phyloP scores from a whole-genome alignment of 1,284 basidiomycete genomes.

The Rhodofomes roseus region DNA sequence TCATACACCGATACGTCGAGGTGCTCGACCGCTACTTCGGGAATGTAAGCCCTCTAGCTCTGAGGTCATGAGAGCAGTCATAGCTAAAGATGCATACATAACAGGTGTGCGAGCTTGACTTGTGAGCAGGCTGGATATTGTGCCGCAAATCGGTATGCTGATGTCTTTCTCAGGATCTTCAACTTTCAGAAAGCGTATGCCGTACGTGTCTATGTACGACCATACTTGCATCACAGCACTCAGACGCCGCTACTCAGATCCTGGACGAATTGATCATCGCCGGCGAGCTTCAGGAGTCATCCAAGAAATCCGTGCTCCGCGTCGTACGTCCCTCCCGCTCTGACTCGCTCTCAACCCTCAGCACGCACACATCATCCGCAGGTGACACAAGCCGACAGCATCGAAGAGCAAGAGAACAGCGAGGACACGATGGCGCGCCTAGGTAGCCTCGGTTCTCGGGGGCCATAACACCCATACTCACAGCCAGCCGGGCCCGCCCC shows the following conservation, averaged over 20 bases:
- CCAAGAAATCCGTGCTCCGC: constrained; percentile 94
- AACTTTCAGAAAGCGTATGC: constrained; percentile 98
- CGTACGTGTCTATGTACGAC: constrained; percentile 40
- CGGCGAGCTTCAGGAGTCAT: constrained; percentile 97
- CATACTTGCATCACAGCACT: neutral
- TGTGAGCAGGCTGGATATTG: constrained; percentile 47
- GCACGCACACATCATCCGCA: constrained; percentile 25
- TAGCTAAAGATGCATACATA: constrained; percentile 10
- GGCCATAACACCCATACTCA: constrained; percentile 11
- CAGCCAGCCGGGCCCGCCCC: neutral
- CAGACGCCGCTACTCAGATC: constrained; percentile 50
- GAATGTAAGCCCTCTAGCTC: constrained; percentile 61
- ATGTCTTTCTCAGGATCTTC: constrained; percentile 70
- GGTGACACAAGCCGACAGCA: constrained; percentile 78
- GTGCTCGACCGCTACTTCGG: constrained; percentile 99
- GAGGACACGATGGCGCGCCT: constrained; percentile 76
- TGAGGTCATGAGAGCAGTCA: constrained; percentile 1
- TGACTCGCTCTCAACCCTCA: too few relatives aligned
- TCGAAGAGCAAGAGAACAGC: constrained; percentile 78
- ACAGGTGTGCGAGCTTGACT: constrained; percentile 96
- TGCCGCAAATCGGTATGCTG: neutral
- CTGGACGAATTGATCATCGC: constrained; percentile 97
- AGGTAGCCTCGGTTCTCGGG: constrained; percentile 37
- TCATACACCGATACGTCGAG: constrained; percentile 98
- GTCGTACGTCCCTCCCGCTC: constrained; percentile 49